Percentiles rank a stretch among this genome's conserved stretches.
Evolutionary conservation across 768 basidiomycete species (phyloP).

Genomic region (Heimioporus sp.): DNA sequence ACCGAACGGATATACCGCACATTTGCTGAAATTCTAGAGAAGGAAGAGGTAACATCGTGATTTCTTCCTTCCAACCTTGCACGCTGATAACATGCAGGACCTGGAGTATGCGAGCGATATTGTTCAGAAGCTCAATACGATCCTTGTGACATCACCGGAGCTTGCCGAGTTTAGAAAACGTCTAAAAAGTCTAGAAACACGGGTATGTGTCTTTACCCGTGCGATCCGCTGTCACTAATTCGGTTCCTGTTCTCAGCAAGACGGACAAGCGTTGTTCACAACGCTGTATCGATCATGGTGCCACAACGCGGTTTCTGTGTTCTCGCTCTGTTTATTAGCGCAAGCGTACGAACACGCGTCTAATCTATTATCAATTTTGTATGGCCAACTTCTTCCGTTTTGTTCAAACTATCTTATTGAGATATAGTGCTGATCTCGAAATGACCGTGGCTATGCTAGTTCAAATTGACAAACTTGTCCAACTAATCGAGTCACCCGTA

Average conservation of each 20-base stretch:
- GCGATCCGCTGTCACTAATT: slow-evolving; percentile 1
- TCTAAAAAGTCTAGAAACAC: slow-evolving; percentile 89
- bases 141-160: slow-evolving; percentile 94
- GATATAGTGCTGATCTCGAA: slow-evolving; percentile 85
- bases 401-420: neutral
- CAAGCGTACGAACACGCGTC: slow-evolving; percentile 99
- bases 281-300: slow-evolving; percentile 97
- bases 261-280: slow-evolving; percentile 93
- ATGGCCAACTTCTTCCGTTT: slow-evolving; percentile 22
- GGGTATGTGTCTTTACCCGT: slow-evolving; percentile 49
- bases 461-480: slow-evolving; percentile 96
- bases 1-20: slow-evolving; percentile 94
- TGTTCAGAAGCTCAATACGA: slow-evolving; percentile 95
- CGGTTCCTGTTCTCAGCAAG: slow-evolving; percentile 53
- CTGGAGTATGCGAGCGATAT: slow-evolving; percentile 97
- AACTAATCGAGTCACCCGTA: slow-evolving; percentile 96
- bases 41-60: slow-evolving; percentile 75
- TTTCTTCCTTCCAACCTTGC: neutral
- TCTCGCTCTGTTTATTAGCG: slow-evolving; percentile 92
- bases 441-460: slow-evolving; percentile 93
- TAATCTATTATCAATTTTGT: slow-evolving; percentile 95
- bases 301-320: slow-evolving; percentile 95
- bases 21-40: slow-evolving; percentile 96
- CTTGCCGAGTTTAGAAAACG: slow-evolving; percentile 92
- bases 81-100: slow-evolving; percentile 51